phyloP scores from a whole-genome alignment of 495 filamentous ascomycete genomes.

The Hyaloscypha variabilis region DNA sequence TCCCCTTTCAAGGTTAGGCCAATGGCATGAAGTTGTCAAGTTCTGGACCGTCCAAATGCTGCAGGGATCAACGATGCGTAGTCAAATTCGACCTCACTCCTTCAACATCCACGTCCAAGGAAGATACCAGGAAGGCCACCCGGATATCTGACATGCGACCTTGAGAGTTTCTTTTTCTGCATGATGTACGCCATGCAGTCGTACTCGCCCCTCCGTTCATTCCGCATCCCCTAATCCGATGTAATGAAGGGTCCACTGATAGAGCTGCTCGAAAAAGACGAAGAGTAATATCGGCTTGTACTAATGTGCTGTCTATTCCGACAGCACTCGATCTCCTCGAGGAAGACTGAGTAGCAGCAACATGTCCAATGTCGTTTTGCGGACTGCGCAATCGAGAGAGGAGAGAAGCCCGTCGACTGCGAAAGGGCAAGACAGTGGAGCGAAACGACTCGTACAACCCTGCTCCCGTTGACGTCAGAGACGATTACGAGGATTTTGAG shows the following conservation, averaged over 20 bases:
- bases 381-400: neutral
- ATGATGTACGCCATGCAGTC: neutral
- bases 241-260: too few relatives aligned
- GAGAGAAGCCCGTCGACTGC: neutral
- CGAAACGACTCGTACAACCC: neutral
- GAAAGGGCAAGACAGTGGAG: neutral
- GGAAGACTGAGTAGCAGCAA: neutral
- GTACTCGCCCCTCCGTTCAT: neutral
- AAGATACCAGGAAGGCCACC: neutral
- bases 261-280: too few relatives aligned
- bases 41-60: neutral
- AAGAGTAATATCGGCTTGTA: too few relatives aligned
- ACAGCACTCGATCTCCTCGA: neutral
- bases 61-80: slow-evolving; percentile 19
- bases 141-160: neutral
- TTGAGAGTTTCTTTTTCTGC: neutral
- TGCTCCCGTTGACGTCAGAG: slow-evolving; percentile 4
- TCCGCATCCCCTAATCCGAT: too few relatives aligned
- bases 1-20: neutral
- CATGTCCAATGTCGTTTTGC: neutral
- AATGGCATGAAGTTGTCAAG: neutral
- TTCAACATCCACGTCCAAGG: slow-evolving; percentile 7
- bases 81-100: slow-evolving; percentile 4
- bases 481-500: slow-evolving; percentile 1
- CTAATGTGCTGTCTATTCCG: neutral